Percentiles rank a stretch among this genome's conserved stretches.
phyloP scores from a whole-genome alignment of 352 stramenopile species.

The Phytophthora nicotianae region DNA sequence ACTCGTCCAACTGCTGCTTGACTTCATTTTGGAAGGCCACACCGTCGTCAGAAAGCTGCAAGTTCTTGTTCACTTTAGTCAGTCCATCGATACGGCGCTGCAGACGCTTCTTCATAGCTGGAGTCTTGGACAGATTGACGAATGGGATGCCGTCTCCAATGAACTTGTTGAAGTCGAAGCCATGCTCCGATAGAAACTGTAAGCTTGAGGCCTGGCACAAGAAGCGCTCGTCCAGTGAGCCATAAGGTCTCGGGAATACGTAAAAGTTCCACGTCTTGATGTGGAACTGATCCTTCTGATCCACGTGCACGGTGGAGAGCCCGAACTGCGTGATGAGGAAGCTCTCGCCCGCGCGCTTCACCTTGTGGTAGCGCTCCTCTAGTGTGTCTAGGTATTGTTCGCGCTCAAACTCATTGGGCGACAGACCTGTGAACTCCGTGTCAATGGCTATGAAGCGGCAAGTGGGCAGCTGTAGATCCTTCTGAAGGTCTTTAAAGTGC shows the following conservation, averaged over 20 bases:
- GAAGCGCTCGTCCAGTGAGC: constrained; percentile 71
- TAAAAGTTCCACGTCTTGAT: constrained; percentile 91
- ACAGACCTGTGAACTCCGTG: constrained; percentile 85
- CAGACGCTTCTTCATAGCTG: constrained; percentile 54
- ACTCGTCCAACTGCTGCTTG: constrained; percentile 53
- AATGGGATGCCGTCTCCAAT: constrained; percentile 86
- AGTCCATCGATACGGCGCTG: constrained; percentile 66
- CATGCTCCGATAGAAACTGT: constrained; percentile 82
- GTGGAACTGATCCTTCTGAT: constrained; percentile 55
- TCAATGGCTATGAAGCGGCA: constrained; percentile 86
- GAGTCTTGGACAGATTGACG: constrained; percentile 61
- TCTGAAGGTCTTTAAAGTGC: constrained; percentile 61
- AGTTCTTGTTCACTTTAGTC: constrained; percentile 59
- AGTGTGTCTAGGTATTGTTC: constrained; percentile 79
- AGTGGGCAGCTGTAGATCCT: constrained; percentile 56
- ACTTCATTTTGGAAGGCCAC: constrained; percentile 51
- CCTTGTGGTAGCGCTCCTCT: constrained; percentile 77
- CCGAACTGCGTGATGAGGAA: constrained; percentile 87
- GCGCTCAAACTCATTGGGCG: constrained; percentile 62
- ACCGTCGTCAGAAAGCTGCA: constrained; percentile 57
- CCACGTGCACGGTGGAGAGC: constrained; percentile 73
- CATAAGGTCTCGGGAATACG: constrained; percentile 76
- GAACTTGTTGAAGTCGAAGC: constrained; percentile 90
- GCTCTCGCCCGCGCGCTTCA: constrained; percentile 75
- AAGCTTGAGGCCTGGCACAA: constrained; percentile 82